Evolutionary conservation across 2,329 filamentous ascomycete genomes (phyloP), one percentile per base, ranked within the genome.

Genomic region (Cercospora sp.): DNA sequence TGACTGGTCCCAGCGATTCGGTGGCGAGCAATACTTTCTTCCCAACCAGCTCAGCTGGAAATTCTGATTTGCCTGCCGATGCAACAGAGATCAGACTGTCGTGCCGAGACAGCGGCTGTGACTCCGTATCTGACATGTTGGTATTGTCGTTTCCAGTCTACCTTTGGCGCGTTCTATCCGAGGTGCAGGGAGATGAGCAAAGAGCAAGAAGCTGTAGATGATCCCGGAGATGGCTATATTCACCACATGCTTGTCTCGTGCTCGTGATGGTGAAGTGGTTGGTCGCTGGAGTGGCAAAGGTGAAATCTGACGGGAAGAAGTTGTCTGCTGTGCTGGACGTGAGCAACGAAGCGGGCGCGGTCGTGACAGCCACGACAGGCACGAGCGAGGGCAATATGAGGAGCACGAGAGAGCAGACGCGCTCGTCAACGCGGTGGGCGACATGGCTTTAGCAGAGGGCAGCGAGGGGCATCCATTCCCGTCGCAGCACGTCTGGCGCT

Each of bases 1-100:
- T 91, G 75, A 91, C 88, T 0, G 89, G 89, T 3, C 89, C 89
- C 67, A 91, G 89, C 0, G 89, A 91, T 76, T 91, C 90, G 13
- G 89, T 91, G 69, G 89, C 90, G 7, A 91, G 84, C 7, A 91
- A 79, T 69, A 91, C 84, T 69, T 85, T 85, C 77, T 88, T 89
- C 9, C 87, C 87, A 42, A 82, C 79, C n/a, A 91, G 82, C 8
- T 80, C 71, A 18, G 66, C 72, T 5, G 83, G 83, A 63, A 85
- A 85, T 23, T 73, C 71, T 5, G 64, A 70, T 20, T 63, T 63
- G 58, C 23, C 26, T 3, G 18, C 53, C 13, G 33, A 60, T 28
- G 28, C 51, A 6, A 65, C 31, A 36, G 62, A 64, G 8, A 64
- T 28, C 48, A 64, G 62, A n/a, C 62, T 64, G 62, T 64, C 62